Conservation (phyloP, 2,329 filamentous ascomycete genomes). For the Colletotrichum gigasporum region DNA sequence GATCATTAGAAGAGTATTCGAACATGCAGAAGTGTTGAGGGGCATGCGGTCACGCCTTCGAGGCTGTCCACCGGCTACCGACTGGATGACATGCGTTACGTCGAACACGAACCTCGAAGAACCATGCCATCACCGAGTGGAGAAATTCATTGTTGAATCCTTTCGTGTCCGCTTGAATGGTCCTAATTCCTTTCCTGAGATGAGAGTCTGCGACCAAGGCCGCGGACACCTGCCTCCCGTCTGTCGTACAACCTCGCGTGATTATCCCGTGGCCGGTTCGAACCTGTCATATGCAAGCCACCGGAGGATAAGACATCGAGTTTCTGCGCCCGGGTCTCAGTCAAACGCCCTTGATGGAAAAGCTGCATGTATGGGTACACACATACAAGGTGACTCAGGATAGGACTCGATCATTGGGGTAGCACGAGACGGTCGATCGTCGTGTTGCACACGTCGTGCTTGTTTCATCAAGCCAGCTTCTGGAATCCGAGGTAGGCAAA, state of each 20-base stretch:
- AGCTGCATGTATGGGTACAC: not conserved
- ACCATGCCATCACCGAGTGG: too few relatives aligned
- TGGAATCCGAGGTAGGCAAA: slow-evolving; percentile 49
- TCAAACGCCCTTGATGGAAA: not conserved
- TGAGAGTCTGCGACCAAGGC: not conserved
- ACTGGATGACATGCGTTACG: too few relatives aligned
- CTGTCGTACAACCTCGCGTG: slow-evolving; percentile 22
- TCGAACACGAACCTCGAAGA: too few relatives aligned
- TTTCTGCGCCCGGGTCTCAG: not conserved
- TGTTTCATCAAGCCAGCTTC: slow-evolving; percentile 33
- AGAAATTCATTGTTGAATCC: not conserved
- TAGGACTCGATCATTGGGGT: not conserved
- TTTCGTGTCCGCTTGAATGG: not conserved
- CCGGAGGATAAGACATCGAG: slow-evolving; percentile 1
- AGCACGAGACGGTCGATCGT: slow-evolving; percentile 6
- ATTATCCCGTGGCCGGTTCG: slow-evolving; percentile 4
- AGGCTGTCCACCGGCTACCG: too few relatives aligned
- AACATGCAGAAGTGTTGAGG: not conserved
- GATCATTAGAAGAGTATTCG: not conserved
- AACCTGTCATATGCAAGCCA: slow-evolving; percentile 20
- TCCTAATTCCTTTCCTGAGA: not conserved
- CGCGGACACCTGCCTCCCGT: not conserved
- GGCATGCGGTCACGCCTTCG: not conserved
- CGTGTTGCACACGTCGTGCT: not conserved
- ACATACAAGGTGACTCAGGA: slow-evolving; percentile 5